Evolutionary conservation across 2,329 filamentous ascomycete species (phyloP).

Genomic region (Ceratocystis variospora): DNA sequence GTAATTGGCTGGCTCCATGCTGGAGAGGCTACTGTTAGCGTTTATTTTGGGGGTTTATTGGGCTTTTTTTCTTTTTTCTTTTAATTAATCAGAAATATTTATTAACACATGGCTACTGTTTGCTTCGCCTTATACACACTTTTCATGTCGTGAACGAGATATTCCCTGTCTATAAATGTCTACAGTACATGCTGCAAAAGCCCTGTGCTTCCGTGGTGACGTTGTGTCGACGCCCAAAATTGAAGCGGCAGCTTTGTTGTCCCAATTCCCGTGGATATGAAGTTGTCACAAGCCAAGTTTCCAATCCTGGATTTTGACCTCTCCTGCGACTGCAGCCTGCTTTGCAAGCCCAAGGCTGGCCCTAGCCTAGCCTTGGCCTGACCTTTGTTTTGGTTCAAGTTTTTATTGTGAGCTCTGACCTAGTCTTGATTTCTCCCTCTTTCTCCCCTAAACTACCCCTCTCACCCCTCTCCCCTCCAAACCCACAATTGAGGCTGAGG

Average conservation of each 20-base stretch:
- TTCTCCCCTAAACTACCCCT: not conserved
- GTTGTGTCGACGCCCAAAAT: not conserved
- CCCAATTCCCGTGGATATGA: not conserved
- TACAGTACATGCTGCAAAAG: not conserved
- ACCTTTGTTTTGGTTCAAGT: too few species aligned
- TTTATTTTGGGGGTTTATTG: not conserved
- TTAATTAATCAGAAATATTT: not conserved
- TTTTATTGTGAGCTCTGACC: not conserved
- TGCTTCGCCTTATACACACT: not conserved
- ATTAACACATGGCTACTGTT: not conserved
- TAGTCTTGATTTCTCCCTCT: not conserved
- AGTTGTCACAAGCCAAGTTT: conserved; percentile 4
- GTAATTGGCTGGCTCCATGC: conserved; percentile 22
- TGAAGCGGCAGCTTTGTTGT: not conserved
- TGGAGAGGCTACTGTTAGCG: not conserved
- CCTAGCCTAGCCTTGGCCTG: too few species aligned
- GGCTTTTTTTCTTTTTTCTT: not conserved
- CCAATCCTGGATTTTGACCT: not conserved
- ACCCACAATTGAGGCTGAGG: conserved; percentile 5
- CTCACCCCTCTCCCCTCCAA: not conserved
- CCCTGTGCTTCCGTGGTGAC: not conserved
- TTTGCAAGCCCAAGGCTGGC: not conserved
- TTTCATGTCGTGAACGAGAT: not conserved
- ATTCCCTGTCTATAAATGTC: not conserved
- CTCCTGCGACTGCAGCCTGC: not conserved